Evolutionary conservation across 176 grass and related monocot genomes (phyloP).

Genomic region (Zoysia japonica): DNA sequence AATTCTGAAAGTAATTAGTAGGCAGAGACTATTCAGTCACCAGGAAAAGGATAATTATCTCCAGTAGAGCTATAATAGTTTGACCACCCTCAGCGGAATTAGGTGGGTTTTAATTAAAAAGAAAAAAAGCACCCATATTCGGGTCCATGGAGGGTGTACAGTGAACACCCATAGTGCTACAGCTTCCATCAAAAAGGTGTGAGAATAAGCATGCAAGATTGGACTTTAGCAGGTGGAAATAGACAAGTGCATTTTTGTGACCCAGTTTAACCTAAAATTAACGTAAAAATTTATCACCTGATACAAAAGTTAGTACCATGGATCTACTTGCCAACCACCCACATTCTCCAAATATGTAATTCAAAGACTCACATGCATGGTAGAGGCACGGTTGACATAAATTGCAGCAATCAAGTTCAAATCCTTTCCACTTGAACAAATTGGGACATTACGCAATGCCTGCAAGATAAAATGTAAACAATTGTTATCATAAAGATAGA

Average conservation of each 20-base stretch:
- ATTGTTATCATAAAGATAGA: constrained; percentile 29
- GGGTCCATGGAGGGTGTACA: not conserved
- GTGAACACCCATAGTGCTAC: too few relatives aligned
- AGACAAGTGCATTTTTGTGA: not conserved
- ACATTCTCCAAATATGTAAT: constrained; percentile 30
- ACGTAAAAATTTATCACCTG: not conserved
- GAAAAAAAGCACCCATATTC: not conserved
- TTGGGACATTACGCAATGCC: constrained; percentile 63
- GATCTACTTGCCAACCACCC: not conserved
- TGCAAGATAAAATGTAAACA: constrained; percentile 44
- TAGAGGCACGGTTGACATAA: constrained; percentile 83
- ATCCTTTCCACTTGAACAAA: constrained; percentile 49
- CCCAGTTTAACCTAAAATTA: not conserved
- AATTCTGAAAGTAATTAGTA: constrained; percentile 35
- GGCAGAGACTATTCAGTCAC: not conserved
- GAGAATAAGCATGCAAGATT: not conserved
- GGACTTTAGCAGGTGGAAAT: not conserved
- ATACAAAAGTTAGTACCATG: constrained; percentile 9
- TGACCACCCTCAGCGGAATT: not conserved
- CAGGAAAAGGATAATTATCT: constrained; percentile 1
- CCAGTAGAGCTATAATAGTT: not conserved
- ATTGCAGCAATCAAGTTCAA: constrained; percentile 58
- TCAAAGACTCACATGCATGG: constrained; percentile 75
- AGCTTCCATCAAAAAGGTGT: not conserved
- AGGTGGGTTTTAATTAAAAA: not conserved